Conservation (phyloP, 1,284 basidiomycete species). For the Malassezia psittaci region DNA sequence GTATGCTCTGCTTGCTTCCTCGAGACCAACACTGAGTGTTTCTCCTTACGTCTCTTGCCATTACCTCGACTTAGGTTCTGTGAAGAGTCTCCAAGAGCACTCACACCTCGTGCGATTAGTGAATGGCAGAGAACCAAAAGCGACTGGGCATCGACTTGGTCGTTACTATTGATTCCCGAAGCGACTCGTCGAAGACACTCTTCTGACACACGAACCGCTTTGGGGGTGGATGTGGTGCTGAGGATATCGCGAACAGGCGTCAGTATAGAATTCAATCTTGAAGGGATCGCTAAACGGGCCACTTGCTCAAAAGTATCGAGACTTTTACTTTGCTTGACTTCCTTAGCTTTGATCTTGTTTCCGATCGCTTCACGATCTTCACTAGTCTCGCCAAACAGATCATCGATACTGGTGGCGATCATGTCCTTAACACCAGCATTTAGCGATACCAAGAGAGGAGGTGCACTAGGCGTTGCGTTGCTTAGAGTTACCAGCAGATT, state of each 20-base stretch:
- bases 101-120: conserved; percentile 78
- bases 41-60: conserved; percentile 10
- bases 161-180: conserved; percentile 73
- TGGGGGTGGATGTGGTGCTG: conserved; percentile 70
- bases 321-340: conserved; percentile 45
- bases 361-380: conserved; percentile 80
- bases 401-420: conserved; percentile 75
- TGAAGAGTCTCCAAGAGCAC: conserved; percentile 52
- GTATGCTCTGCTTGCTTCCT: conserved; percentile 33
- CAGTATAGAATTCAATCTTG: conserved; percentile 63
- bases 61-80: too few relatives aligned
- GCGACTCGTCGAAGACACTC: conserved; percentile 76
- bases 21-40: conserved; percentile 27
- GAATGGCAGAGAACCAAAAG: conserved; percentile 77
- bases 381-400: conserved; percentile 85
- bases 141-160: conserved; percentile 61
- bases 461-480: conserved; percentile 53
- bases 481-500: conserved; percentile 62
- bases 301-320: conserved; percentile 45
- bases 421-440: conserved; percentile 66
- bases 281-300: conserved; percentile 29
- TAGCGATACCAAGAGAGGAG: conserved; percentile 50
- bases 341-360: conserved; percentile 67
- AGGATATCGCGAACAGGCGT: conserved; percentile 73
- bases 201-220: conserved; percentile 75